These are phyloP conservation scores for Postia placenta DNA, from an alignment of 768 basidiomycete species.

Conservation along the genomic window DNA sequence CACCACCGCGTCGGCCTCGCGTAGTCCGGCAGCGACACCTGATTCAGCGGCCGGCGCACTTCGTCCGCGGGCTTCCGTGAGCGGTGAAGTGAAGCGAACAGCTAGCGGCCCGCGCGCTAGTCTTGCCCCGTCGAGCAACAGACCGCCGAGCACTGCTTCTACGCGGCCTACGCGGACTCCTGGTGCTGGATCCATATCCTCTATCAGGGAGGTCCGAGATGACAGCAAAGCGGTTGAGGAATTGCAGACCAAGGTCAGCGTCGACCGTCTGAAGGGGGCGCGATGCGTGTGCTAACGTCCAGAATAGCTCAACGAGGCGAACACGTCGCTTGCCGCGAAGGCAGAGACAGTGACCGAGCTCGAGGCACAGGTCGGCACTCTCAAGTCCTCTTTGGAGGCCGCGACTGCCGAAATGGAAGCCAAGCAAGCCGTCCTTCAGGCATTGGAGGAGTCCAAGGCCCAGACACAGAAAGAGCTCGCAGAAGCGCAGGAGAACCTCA, in stretches of 20 bases:
- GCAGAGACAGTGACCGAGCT: slow-evolving; percentile 42
- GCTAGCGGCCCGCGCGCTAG: slow-evolving; percentile 17
- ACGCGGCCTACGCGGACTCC: slow-evolving; percentile 37
- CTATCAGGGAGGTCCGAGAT: slow-evolving; percentile 64
- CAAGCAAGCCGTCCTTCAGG: slow-evolving; percentile 37
- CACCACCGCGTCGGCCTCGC: slow-evolving; percentile 15
- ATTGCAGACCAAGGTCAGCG: slow-evolving; percentile 53
- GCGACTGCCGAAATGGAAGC: slow-evolving; percentile 41
- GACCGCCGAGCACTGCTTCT: slow-evolving; percentile 31
- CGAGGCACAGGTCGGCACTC: slow-evolving; percentile 43
- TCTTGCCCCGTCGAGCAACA: slow-evolving; percentile 26
- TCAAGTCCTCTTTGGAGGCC: slow-evolving; percentile 44
- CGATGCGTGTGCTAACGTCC: not conserved
- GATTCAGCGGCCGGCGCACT: slow-evolving; percentile 21
- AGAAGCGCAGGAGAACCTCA: slow-evolving; percentile 36
- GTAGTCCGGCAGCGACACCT: slow-evolving; percentile 13
- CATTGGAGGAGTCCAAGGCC: slow-evolving; percentile 44
- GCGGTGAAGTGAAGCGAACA: slow-evolving; percentile 56
- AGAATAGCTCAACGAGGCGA: slow-evolving; percentile 54
- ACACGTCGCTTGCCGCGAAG: slow-evolving; percentile 48
- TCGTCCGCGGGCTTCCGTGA: slow-evolving; percentile 62
- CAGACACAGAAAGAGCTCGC: slow-evolving; percentile 43
- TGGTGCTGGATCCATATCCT: slow-evolving; percentile 59
- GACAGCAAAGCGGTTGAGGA: slow-evolving; percentile 52
- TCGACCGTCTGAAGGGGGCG: not conserved